A percentile compares a stretch with the other conserved stretches of the same genome.
These are phyloP conservation scores for Boletus speciosus DNA, from an alignment of 768 basidiomycete species.

Conservation along the genomic window DNA sequence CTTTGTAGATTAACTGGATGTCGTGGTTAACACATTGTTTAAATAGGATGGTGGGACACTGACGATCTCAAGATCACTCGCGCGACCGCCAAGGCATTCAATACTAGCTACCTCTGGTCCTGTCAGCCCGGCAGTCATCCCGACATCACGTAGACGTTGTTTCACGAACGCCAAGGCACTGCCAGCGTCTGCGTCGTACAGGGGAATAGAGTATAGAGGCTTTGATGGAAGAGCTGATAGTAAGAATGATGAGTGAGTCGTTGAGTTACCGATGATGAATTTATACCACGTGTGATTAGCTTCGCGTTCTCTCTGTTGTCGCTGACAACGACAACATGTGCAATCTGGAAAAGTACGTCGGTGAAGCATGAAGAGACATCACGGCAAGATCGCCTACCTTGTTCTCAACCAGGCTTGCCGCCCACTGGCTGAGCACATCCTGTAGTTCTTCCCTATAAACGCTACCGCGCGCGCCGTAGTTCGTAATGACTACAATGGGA, in stretches of 20 bases:
- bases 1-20: constrained; percentile 77
- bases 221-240: constrained; percentile 74
- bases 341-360: constrained; percentile 49
- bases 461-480: constrained; percentile 62
- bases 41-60: constrained; percentile 23
- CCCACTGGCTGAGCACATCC: constrained; percentile 79
- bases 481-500: constrained; percentile 84
- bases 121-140: constrained; percentile 52
- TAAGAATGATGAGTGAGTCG: background rate
- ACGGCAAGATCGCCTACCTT: constrained; percentile 43
- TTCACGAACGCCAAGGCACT: constrained; percentile 81
- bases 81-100: constrained; percentile 81
- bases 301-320: constrained; percentile 89
- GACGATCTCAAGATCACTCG: constrained; percentile 84
- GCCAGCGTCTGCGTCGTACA: constrained; percentile 80
- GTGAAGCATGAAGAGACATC: background rate
- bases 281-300: constrained; percentile 71
- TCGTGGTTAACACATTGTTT: background rate
- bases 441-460: constrained; percentile 66
- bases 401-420: constrained; percentile 74
- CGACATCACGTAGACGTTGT: constrained; percentile 65
- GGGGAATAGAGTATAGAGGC: constrained; percentile 71
- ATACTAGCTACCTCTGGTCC: constrained; percentile 55
- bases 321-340: constrained; percentile 88
- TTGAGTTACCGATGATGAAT: background rate